Percentiles rank a stretch among this genome's conserved stretches.
phyloP scores from a whole-genome alignment of 2,329 filamentous ascomycete species.

The Fusarium haematococcum region DNA sequence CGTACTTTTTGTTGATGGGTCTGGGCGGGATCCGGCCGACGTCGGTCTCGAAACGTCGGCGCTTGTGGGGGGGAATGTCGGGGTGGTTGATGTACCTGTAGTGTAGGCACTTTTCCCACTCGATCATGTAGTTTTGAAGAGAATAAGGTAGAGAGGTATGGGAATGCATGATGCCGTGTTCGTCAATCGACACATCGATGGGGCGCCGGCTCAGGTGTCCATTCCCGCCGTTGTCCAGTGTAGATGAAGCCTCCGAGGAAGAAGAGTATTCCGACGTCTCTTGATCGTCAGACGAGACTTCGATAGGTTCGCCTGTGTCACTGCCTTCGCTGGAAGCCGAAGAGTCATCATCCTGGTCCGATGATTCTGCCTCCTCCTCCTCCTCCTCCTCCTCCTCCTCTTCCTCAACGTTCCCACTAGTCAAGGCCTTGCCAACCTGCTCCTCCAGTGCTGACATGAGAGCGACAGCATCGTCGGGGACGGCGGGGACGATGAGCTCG shows the following conservation, averaged over 20 bases:
- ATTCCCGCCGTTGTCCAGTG: constrained; percentile 6
- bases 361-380: background rate
- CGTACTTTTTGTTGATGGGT: constrained; percentile 20
- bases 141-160: constrained; percentile 17
- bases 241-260: constrained; percentile 13
- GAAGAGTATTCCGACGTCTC: background rate
- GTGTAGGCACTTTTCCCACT: constrained; percentile 3
- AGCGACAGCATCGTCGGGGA: background rate
- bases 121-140: constrained; percentile 9
- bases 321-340: background rate
- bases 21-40: background rate
- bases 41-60: background rate
- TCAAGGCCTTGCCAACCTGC: background rate
- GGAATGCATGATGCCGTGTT: background rate
- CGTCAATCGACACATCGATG: background rate
- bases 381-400: background rate
- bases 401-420: background rate
- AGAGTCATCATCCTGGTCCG: background rate
- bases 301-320: background rate
- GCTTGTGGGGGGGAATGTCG: background rate
- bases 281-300: background rate
- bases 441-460: background rate
- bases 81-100: background rate
- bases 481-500: constrained; percentile 6
- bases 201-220: background rate